A percentile compares a stretch with the other conserved stretches of the same genome.
Conservation (phyloP, 805 yeast species). For the Spathaspora arborariae region DNA sequence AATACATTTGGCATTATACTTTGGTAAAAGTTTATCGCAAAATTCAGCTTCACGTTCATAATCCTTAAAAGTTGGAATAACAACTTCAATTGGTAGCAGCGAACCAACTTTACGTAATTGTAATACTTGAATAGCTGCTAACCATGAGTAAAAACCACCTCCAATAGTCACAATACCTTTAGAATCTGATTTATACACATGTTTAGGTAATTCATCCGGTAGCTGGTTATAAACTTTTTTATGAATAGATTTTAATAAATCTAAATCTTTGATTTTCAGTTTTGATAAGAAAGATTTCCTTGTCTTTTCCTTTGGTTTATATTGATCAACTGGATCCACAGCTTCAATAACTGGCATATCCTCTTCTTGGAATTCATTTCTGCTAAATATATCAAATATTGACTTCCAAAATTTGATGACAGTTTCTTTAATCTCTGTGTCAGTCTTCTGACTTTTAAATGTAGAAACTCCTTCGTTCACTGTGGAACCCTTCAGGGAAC, state of each 20-base stretch:
- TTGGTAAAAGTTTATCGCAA: conserved; percentile 42
- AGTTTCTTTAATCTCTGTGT: not conserved
- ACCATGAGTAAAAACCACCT: conserved; percentile 49
- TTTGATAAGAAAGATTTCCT: conserved; percentile 20
- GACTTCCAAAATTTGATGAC: conserved; percentile 19
- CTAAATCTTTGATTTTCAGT: conserved; percentile 17
- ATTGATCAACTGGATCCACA: conserved; percentile 16
- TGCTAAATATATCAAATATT: conserved; percentile 18
- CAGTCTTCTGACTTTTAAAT: too few relatives aligned
- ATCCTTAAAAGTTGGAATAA: conserved; percentile 39
- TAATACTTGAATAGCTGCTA: conserved; percentile 43
- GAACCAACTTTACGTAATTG: conserved; percentile 44
- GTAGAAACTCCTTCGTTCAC: too few relatives aligned
- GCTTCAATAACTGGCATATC: conserved; percentile 14
- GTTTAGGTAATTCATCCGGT: conserved; percentile 26
- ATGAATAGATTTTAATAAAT: conserved; percentile 7
- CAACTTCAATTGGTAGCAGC: conserved; percentile 46
- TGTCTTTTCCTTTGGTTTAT: conserved; percentile 15
- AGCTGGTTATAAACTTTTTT: conserved; percentile 3
- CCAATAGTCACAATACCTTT: conserved; percentile 49
- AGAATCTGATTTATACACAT: conserved; percentile 26
- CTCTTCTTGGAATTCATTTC: conserved; percentile 12
- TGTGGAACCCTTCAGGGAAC: not conserved
- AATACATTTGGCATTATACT: conserved; percentile 43
- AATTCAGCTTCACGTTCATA: conserved; percentile 40